These are phyloP conservation scores for Acanthamoeba healyi DNA, from an alignment of 208 protist genomes.

Conservation along the genomic window DNA sequence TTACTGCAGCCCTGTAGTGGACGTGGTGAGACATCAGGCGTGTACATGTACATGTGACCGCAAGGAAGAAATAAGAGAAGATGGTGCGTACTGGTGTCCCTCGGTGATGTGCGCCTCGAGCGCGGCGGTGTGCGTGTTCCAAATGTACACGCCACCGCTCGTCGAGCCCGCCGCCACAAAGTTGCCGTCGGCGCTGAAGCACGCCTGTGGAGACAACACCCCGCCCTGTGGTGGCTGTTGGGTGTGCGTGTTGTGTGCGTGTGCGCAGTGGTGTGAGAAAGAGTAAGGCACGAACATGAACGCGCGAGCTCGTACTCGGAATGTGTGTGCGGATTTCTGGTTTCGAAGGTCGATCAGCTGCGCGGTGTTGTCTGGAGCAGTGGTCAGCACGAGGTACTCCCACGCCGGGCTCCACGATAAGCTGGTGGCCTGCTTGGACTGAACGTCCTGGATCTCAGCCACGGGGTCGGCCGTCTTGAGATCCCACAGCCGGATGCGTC, in stretches of 20 bases:
- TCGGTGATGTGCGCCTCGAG: background rate
- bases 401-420: background rate
- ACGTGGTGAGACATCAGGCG: background rate
- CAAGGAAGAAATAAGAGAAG: background rate
- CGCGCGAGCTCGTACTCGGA: background rate
- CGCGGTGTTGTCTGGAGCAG: slow-evolving; percentile 38
- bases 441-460: slow-evolving; percentile 16
- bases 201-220: background rate
- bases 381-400: background rate
- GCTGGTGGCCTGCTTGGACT: slow-evolving; percentile 42
- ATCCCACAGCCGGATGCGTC: slow-evolving; percentile 24
- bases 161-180: slow-evolving; percentile 48
- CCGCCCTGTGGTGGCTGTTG: slow-evolving; percentile 11
- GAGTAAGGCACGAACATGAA: background rate
- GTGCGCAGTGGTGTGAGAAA: background rate
- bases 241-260: background rate
- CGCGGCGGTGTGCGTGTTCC: slow-evolving; percentile 39
- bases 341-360: slow-evolving; percentile 59
- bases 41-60: background rate
- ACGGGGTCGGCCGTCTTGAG: slow-evolving; percentile 19
- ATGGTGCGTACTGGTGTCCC: background rate
- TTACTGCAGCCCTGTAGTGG: background rate
- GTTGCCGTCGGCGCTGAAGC: slow-evolving; percentile 44
- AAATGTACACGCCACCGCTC: background rate
- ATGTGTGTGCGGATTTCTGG: background rate